Base-by-base conservation (phyloP, 139 green algal species). In the Haematococcus lacustris region DNA sequence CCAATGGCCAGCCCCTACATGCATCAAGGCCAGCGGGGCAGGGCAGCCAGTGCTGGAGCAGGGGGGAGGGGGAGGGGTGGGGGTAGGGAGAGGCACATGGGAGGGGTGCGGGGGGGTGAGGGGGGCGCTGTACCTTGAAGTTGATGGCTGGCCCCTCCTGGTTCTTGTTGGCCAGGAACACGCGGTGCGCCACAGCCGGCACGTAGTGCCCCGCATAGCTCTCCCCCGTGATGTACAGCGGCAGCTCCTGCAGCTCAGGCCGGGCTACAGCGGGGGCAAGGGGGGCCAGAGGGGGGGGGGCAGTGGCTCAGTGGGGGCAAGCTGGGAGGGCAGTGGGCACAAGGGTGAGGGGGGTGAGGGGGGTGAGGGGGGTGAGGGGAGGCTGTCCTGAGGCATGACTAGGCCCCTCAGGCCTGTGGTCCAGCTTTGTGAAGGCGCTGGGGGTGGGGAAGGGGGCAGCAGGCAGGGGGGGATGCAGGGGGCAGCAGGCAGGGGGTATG, bases 221-320 rank as follows among this genome's bases (percentile, higher is more conserved):
- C 67, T 72, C 91, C 3, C 93, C 93, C 6, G 93, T 95, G 35
- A 98, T 78, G 76, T 86, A 98, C 50, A 98, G 90, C 32, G 88
- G 78, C 9, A 75, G 78, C 35, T 79, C 76, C 21, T 73, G 66
- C 25, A 95, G 76, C 40, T 96, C 85, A 1, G 91, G 87, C 63
- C 90, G 86, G 0, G 82, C 83, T 85, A 78, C 61, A 67, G 7
- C 6, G 26, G 6, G 41, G 30, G 7, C 25, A 66, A 65, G 25
- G 43, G 43, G 43, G 43, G 43, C 9, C 43, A 53, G 9, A 53
- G 43, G n/a, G n/a, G n/a, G n/a, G n/a, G n/a, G n/a, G n/a, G n/a
- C n/a, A n/a, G n/a, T n/a, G n/a, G n/a, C n/a, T n/a, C n/a, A n/a
- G n/a, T n/a, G n/a, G n/a, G n/a, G n/a, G n/a, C n/a, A n/a, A n/a